A percentile compares a stretch with the other conserved stretches of the same genome.
Evolutionary conservation across 148 eudicot genomes (phyloP).

Genomic region (Talinum fruticosum): DNA sequence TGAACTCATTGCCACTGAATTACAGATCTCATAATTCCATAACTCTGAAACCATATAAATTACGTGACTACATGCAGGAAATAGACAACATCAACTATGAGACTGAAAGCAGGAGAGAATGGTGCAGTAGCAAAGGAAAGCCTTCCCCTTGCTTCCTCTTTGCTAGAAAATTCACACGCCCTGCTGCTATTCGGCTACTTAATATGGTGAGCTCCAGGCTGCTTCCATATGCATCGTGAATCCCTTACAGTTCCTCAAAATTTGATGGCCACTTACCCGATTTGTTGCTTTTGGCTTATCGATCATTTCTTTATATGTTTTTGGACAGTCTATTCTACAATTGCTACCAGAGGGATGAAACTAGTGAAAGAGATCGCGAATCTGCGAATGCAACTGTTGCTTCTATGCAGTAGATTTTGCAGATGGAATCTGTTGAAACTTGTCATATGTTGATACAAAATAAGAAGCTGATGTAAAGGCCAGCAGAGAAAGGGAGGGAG

Average conservation of each 20-base stretch:
- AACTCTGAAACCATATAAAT: too few species aligned
- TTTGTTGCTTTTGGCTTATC: neutral
- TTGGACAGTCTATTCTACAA: neutral
- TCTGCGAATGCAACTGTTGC: neutral
- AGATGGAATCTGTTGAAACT: neutral
- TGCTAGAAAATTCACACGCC: constrained; percentile 85
- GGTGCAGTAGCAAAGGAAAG: constrained; percentile 89
- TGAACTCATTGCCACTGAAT: too few species aligned
- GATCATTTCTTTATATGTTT: neutral
- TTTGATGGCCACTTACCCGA: neutral
- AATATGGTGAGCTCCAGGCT: constrained; percentile 42
- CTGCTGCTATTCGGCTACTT: constrained; percentile 78
- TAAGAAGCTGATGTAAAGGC: constrained; percentile 4
- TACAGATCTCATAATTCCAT: too few species aligned
- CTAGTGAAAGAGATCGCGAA: neutral
- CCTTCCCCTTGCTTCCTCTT: constrained; percentile 86
- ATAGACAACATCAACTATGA: constrained; percentile 78
- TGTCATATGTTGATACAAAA: neutral
- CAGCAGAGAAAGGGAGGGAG: neutral
- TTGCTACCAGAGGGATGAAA: neutral
- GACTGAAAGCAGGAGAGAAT: constrained; percentile 83
- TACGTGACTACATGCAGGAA: constrained; percentile 37
- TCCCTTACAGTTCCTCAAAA: neutral
- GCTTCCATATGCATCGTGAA: neutral
- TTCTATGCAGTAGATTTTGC: neutral